phyloP scores from a whole-genome alignment of 2,329 filamentous ascomycete species.

The Trichoderma aggressivum region DNA sequence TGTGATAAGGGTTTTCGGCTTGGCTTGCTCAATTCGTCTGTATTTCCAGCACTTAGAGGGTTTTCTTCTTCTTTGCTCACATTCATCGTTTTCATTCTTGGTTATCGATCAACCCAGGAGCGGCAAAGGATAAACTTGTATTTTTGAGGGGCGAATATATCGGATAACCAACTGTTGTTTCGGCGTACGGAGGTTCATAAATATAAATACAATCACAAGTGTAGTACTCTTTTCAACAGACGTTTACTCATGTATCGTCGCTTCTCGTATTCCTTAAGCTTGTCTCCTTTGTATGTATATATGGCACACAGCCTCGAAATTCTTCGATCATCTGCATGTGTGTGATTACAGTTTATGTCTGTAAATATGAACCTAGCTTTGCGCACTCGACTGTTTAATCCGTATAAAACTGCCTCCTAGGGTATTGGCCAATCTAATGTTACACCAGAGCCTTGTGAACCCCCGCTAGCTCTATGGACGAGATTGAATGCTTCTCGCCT shows the following conservation, averaged over 20 bases:
- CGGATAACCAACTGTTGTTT: neutral
- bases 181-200: neutral
- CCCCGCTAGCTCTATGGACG: neutral
- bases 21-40: neutral
- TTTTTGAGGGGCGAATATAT: neutral
- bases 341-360: no score
- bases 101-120: neutral
- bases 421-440: neutral
- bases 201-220: neutral
- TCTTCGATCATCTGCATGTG: neutral
- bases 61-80: neutral
- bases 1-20: slow-evolving; percentile 42
- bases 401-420: no score
- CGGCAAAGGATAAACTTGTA: neutral
- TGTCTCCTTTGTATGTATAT: no score
- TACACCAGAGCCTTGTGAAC: neutral
- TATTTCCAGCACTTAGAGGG: neutral
- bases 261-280: neutral
- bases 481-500: neutral
- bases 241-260: neutral
- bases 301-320: neutral
- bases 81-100: neutral
- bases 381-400: no score
- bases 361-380: no score
- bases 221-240: neutral